phyloP scores from a whole-genome alignment of 1,139 yeast genomes.

The Wickerhamomyces sp. region DNA sequence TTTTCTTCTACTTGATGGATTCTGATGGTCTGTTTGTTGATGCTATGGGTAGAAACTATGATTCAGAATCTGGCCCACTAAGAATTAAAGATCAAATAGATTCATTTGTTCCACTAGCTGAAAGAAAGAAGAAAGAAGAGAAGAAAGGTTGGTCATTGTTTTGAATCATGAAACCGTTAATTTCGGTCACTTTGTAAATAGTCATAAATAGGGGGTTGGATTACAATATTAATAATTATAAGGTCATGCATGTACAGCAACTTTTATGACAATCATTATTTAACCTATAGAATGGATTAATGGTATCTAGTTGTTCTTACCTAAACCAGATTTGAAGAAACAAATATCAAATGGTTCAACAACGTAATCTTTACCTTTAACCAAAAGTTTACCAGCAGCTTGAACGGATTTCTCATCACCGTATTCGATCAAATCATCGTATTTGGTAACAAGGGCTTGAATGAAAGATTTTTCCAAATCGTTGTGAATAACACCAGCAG shows the following conservation, averaged over 20 bases:
- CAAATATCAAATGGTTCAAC: constrained; percentile 91
- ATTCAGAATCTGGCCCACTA: constrained; percentile 71
- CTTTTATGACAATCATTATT: too few relatives aligned
- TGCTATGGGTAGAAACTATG: constrained; percentile 88
- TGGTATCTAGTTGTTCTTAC: constrained; percentile 63
- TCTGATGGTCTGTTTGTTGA: constrained; percentile 94
- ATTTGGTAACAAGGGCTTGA: constrained; percentile 80
- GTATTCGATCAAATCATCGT: constrained; percentile 73
- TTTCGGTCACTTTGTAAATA: neutral
- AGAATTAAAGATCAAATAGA: constrained; percentile 73
- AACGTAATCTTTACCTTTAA: constrained; percentile 95
- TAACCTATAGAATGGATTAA: too few relatives aligned
- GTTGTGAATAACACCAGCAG: constrained; percentile 83
- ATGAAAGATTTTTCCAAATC: constrained; percentile 76
- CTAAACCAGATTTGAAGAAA: constrained; percentile 95
- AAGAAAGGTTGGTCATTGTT: constrained; percentile 53
- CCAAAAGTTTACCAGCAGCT: constrained; percentile 88
- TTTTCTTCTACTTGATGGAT: constrained; percentile 93
- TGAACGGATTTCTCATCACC: constrained; percentile 83
- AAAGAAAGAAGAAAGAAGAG: constrained; percentile 57
- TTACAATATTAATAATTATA: too few relatives aligned
- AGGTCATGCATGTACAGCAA: too few relatives aligned
- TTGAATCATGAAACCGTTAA: constrained; percentile 24
- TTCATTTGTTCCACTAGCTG: constrained; percentile 67
- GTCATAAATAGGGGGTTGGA: too few relatives aligned